phyloP scores from a whole-genome alignment of 495 filamentous ascomycete species.

The Tuber brumale region DNA sequence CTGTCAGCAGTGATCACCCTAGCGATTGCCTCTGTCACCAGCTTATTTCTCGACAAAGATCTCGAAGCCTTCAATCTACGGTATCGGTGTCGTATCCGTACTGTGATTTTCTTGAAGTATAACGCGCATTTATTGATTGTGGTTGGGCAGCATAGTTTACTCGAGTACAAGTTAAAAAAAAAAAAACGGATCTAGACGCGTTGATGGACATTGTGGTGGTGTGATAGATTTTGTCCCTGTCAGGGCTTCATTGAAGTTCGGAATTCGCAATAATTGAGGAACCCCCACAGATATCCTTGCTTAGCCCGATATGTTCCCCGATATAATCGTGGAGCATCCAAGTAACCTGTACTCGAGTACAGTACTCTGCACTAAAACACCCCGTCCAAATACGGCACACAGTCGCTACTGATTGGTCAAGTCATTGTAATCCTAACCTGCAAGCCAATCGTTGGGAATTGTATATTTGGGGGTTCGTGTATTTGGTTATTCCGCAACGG shows the following conservation, averaged over 20 bases:
- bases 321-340: background rate
- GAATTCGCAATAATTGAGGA: background rate
- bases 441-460: background rate
- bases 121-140: background rate
- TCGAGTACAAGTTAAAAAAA: background rate
- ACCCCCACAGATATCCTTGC: background rate
- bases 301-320: background rate
- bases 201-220: background rate
- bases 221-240: background rate
- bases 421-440: background rate
- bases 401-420: background rate
- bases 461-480: background rate
- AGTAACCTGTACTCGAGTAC: background rate
- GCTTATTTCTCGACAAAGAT: background rate
- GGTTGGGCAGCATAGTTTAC: background rate
- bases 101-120: background rate
- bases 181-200: background rate
- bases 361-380: background rate
- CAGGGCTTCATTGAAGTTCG: background rate
- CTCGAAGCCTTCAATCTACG: background rate
- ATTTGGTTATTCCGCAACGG: background rate
- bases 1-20: background rate
- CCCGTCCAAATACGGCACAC: background rate
- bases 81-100: background rate
- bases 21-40: background rate